phyloP scores from a whole-genome alignment of 768 basidiomycete genomes.

The Piloderma croceum region DNA sequence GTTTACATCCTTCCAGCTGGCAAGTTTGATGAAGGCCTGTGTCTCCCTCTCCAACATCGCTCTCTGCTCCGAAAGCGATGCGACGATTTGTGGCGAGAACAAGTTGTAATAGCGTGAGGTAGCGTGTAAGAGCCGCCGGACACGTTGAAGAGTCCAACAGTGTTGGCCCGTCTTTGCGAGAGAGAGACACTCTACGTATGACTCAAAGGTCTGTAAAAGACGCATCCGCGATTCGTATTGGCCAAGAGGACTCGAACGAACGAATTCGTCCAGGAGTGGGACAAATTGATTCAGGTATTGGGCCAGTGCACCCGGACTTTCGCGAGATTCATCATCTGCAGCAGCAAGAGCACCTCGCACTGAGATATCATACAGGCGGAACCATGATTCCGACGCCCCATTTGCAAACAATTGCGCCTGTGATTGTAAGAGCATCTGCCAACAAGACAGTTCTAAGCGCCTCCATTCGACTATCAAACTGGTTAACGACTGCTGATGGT shows the following conservation, averaged over 20 bases:
- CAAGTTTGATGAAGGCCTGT: conserved; percentile 82
- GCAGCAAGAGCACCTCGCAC: conserved; percentile 58
- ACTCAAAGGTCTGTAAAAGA: conserved; percentile 64
- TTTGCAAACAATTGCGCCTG: conserved; percentile 47
- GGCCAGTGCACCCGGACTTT: conserved; percentile 30
- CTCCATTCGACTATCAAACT: conserved; percentile 85
- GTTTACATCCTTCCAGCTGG: conserved; percentile 98
- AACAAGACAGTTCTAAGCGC: conserved; percentile 80
- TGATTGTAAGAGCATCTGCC: conserved; percentile 73
- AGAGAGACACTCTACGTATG: conserved; percentile 38
- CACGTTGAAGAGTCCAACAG: conserved; percentile 36
- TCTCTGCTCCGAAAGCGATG: conserved; percentile 52
- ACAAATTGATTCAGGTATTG: conserved; percentile 62
- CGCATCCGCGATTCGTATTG: conserved; percentile 68
- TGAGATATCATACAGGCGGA: conserved; percentile 77
- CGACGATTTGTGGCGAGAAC: conserved; percentile 43
- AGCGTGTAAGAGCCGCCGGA: conserved; percentile 54
- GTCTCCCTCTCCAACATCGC: conserved; percentile 71
- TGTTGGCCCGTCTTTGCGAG: conserved; percentile 25
- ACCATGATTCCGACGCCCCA: conserved; percentile 61
- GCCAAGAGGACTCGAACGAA: conserved; percentile 72
- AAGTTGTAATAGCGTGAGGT: conserved; percentile 61
- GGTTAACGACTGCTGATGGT: conserved; percentile 59
- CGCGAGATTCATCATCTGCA: conserved; percentile 31
- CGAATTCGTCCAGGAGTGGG: conserved; percentile 75